Evolutionary conservation across 352 stramenopile genomes (phyloP), one percentile per base, ranked within the genome.

Genomic region (Phytophthora ramorum): DNA sequence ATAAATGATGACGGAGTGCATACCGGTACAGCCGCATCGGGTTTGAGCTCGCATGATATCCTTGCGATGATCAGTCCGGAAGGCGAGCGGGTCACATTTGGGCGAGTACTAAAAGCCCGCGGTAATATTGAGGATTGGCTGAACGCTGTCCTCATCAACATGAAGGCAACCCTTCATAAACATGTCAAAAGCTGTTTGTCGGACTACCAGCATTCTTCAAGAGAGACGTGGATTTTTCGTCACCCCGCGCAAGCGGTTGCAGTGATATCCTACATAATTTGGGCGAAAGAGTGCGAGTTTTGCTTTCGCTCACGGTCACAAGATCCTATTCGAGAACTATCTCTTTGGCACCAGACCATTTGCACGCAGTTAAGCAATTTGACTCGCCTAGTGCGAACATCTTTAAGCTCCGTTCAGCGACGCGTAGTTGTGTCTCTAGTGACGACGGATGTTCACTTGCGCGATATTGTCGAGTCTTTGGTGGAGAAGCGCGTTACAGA

Each of bases 161-260:
- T 96, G 88, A 83, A 79, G 17, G 63, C 69, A 10, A 86, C 85
- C 12, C 69, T 97, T 4, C 87, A 95, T 41, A 70, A 79, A 7
- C 63, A 82, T 41, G 79, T 95, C 30, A 96, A 96, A 71, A 74
- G 45, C 10, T 91, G 90, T 60, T 41, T 98, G 10, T 61, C 90
- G 3, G 93, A 98, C 65, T 98, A 97, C 51, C 89, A 97, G 59
- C 85, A 91, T 48, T 71, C 77, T 6, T 81, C 82, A 7, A 74
- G 92, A 6, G 83, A 95, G 26, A 72, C 76, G 14, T 98, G 92
- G 92, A 28, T 98, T 10, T 90, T 96, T 53, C 79, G 87, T 7
- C 92, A 97, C 53, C 91, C 95, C 0, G 90, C 94, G 0, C 95
- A 98, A 70, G 87, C 95, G 1, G 87, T 98, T 10, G 90, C 92